Percentiles rank a stretch among this genome's conserved stretches.
These are phyloP conservation scores for Parathielavia appendiculata DNA, from an alignment of 495 filamentous ascomycete genomes.

Conservation along the genomic window DNA sequence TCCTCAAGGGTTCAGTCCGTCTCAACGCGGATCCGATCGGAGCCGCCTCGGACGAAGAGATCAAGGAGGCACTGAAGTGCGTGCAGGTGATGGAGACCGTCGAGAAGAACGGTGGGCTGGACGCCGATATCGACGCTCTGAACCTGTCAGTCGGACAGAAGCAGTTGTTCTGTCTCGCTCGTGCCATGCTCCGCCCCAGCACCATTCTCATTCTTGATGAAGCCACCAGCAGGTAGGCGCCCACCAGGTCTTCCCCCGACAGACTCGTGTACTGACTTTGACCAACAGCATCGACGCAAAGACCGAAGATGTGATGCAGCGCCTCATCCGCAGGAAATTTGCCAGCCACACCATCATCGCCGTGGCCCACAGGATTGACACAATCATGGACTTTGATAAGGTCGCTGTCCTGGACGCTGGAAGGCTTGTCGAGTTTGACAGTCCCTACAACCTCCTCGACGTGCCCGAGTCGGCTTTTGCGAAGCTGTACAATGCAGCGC, in stretches of 20 bases:
- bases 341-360: conserved; percentile 40
- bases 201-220: conserved; percentile 31
- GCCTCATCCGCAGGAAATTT: conserved; percentile 32
- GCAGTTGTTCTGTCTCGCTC: conserved; percentile 58
- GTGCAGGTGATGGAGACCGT: conserved; percentile 40
- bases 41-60: conserved; percentile 32
- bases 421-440: conserved; percentile 35
- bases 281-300: conserved; percentile 25
- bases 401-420: conserved; percentile 37
- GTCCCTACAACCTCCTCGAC: conserved; percentile 33
- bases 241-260: background rate
- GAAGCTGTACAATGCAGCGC: conserved; percentile 14
- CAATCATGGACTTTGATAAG: conserved; percentile 40
- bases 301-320: conserved; percentile 31
- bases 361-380: conserved; percentile 40
- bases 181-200: conserved; percentile 48
- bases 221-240: conserved; percentile 26
- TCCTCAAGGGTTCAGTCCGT: conserved; percentile 43
- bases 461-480: conserved; percentile 16
- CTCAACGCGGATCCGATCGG: conserved; percentile 43
- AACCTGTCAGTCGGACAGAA: conserved; percentile 45
- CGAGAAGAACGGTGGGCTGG: conserved; percentile 37
- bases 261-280: too few relatives aligned
- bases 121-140: conserved; percentile 34
- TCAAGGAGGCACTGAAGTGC: conserved; percentile 34